Base-by-base conservation (phyloP, 768 basidiomycete genomes). In the Kwoniella europaea region DNA sequence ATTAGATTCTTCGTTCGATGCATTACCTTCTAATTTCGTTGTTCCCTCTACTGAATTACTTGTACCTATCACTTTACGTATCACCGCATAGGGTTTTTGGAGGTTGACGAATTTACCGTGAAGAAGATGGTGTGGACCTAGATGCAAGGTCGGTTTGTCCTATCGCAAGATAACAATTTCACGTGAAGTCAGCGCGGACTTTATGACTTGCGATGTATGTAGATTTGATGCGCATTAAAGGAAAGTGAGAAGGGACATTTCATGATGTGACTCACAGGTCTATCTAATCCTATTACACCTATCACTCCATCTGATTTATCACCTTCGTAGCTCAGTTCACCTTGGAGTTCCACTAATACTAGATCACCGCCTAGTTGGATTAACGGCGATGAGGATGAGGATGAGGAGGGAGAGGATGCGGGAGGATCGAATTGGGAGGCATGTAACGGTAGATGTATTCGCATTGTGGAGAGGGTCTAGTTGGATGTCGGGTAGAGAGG, bases 271-370 rank as follows among this genome's bases (percentile, higher is more conserved):
- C 77, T 72, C 55, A 83, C 82, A 46, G 81, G 80, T 35, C 80
- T 87, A 62, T 91, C 90, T 7, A 93, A 85, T 55, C 85, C 87
- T 12, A 97, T 83, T 72, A 86, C 89, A n/a, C 94, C 94, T 4
- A 96, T 88, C n/a, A 91, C 79, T 71, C 90, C 88, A 4, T 90
- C 91, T 29, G 89, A 87, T 46, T 87, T 88, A 74, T 90, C 87
- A 10, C 86, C 88, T 66, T 92, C 91, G 42, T 91, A 76, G 56
- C 91, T 89, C 46, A 97, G 86, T 61, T 87, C 86, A 62, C 94
- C 94, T 82, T 98, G 95, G 4, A 97, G 86, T 77, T 98, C 94
- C 64, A 98, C 88, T 4, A 98, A 85, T 53, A 93, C 89, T 15
- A 93, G 81, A 78, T 94, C 92, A 54, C 90, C 89, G 16, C 92